Conservation (phyloP, 805 yeast genomes). For the Kregervanrija fluxuum region DNA sequence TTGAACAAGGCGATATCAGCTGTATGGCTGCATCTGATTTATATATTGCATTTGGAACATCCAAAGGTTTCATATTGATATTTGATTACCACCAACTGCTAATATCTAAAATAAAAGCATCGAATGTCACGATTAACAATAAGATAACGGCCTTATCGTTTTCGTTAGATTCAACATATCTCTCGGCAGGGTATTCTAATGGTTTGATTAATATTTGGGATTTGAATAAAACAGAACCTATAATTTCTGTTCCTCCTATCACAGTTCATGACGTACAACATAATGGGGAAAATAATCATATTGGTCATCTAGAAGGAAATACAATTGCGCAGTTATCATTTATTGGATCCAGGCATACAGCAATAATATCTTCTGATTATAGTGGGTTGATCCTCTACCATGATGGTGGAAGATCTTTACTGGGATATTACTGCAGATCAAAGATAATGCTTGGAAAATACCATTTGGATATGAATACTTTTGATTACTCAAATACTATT, state of each 20-base stretch:
- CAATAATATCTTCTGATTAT: constrained; percentile 47
- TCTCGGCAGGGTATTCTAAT: constrained; percentile 60
- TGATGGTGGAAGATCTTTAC: constrained; percentile 49
- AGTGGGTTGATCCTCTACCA: constrained; percentile 58
- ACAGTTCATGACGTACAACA: constrained; percentile 15
- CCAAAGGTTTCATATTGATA: constrained; percentile 53
- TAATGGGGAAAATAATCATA: constrained; percentile 14
- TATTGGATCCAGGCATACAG: constrained; percentile 46
- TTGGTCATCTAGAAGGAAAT: constrained; percentile 30
- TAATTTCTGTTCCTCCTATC: constrained; percentile 25
- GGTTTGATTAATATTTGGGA: constrained; percentile 75
- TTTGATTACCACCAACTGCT: constrained; percentile 65
- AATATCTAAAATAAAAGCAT: constrained; percentile 32
- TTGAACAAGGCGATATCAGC: constrained; percentile 44
- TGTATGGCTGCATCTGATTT: constrained; percentile 34
- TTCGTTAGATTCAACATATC: constrained; percentile 60
- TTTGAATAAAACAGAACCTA: constrained; percentile 28
- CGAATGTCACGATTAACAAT: constrained; percentile 31
- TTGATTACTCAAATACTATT: constrained; percentile 18
- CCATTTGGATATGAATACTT: constrained; percentile 8
- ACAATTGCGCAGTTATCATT: constrained; percentile 40
- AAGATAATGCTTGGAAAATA: constrained; percentile 47
- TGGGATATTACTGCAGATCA: constrained; percentile 42
- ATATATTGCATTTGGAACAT: constrained; percentile 60
- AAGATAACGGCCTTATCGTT: constrained; percentile 48